Base-by-base conservation (phyloP, 441 rosid genomes). In the Brassica hybrid region DNA sequence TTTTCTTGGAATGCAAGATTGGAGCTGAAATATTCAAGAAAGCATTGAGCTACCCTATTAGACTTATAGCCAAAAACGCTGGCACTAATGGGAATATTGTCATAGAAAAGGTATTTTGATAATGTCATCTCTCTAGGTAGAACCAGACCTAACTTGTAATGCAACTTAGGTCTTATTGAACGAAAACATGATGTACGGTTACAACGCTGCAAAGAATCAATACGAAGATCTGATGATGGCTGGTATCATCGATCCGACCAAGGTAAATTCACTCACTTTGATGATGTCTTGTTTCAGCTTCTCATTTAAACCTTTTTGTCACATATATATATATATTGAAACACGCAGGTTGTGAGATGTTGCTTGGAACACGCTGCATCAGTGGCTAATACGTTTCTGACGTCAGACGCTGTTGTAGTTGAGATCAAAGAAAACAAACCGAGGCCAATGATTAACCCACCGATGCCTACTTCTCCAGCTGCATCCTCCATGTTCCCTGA, bases 331-430 rank as follows among this genome's bases (percentile, higher is more conserved):
- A n/a, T n/a, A n/a, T n/a, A n/a, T n/a, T n/a, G n/a, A n/a, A 54
- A 52, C 45, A 78, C n/a, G n/a, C n/a, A 92, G 98, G 97, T 92
- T 10, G 94, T 92, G 66, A 86, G 97, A 84, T 94, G 95, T 78
- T 94, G 96, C 78, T 70, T 94, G 85, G 98, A 92, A 90, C 87
- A 94, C 73, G 90, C 98, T 32, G 87, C 97, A 68, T 90, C 97
- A 6, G 97, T 92, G 66, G 98, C 98, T 48, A 91, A 85, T 82
- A 88, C 88, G 67, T 91, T 92, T 76, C 82, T 92, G 68, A 91
- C 86, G 54, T 85, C 93, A 0, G 95, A 92, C 74, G 92, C 91
- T 66, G 95, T 92, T 65, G 88, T 92, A 19, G 93, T 94, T 17
- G 91, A 91, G 67, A 84, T 84, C 18, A 94, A 83, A 80, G 92